Percentiles rank a stretch among this genome's conserved stretches.
Conservation (phyloP, 2,329 filamentous ascomycete genomes). For the Stenocarpella maydis region DNA sequence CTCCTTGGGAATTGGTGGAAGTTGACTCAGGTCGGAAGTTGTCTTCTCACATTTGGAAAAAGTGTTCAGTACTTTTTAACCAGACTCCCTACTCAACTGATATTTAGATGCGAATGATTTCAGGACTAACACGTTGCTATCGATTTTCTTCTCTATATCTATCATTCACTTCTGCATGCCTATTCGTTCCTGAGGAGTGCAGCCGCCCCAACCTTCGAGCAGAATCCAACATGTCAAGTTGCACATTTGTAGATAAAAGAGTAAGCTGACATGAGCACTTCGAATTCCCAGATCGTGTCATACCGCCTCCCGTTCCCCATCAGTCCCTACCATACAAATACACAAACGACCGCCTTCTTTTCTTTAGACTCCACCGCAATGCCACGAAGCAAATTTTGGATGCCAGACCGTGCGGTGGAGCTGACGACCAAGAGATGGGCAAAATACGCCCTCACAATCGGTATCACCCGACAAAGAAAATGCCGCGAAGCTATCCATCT, state of each 20-base stretch:
- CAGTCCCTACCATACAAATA: neutral
- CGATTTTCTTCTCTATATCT: conserved; percentile 4
- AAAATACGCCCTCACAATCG: neutral
- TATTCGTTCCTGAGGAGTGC: neutral
- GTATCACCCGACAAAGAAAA: conserved; percentile 1
- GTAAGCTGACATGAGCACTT: conserved; percentile 1
- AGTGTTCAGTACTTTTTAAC: too few species aligned
- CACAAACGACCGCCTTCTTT: conserved; percentile 5
- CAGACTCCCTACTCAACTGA: too few species aligned
- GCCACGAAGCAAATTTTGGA: conserved; percentile 7
- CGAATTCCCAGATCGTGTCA: conserved; percentile 16
- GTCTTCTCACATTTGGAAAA: too few species aligned
- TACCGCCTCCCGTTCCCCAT: neutral
- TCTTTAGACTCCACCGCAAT: conserved; percentile 20
- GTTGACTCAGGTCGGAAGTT: too few species aligned
- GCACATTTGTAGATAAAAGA: neutral
- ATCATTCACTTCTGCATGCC: neutral
- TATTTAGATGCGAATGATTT: neutral
- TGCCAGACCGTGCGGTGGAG: conserved; percentile 21
- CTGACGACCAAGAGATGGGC: conserved; percentile 14
- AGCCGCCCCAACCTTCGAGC: neutral
- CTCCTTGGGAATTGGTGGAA: too few species aligned
- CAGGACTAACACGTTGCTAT: neutral
- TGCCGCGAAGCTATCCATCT: conserved; percentile 35
- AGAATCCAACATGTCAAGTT: neutral